Percentiles rank a stretch among this genome's conserved stretches.
phyloP scores from a whole-genome alignment of 768 basidiomycete species.

The Pulveroboletus sp. region DNA sequence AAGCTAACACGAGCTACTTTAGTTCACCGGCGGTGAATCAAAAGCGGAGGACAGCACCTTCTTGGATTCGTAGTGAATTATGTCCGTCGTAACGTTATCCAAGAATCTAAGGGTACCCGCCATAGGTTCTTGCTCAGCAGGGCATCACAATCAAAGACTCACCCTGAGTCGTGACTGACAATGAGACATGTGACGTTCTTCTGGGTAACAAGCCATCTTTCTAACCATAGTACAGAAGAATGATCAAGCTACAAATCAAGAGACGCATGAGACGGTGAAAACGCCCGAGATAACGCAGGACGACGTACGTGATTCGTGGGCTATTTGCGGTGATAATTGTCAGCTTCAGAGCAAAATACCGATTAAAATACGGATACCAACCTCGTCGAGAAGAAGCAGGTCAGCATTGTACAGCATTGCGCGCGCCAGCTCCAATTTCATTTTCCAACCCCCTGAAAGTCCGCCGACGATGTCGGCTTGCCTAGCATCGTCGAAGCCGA shows the following conservation, averaged over 20 bases:
- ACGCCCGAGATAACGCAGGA: conserved; percentile 13
- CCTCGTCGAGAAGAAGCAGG: conserved; percentile 81
- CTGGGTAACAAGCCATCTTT: conserved; percentile 79
- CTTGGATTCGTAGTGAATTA: conserved; percentile 95
- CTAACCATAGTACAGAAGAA: conserved; percentile 86
- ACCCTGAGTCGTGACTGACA: conserved; percentile 96
- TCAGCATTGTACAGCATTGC: conserved; percentile 97
- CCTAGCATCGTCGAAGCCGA: conserved; percentile 85
- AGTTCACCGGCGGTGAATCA: conserved; percentile 14
- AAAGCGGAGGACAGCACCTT: conserved; percentile 46
- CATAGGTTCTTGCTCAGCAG: conserved; percentile 6
- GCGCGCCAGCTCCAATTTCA: conserved; percentile 94
- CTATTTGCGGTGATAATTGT: conserved; percentile 37
- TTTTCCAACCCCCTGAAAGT: conserved; percentile 98
- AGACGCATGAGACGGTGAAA: conserved; percentile 13
- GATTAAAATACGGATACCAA: conserved; percentile 29
- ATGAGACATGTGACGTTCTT: conserved; percentile 86
- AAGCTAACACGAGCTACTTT: conserved; percentile 45
- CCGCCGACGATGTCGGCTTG: conserved; percentile 85
- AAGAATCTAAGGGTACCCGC: conserved; percentile 61
- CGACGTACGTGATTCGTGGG: conserved; percentile 84
- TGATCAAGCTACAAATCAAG: conserved; percentile 58
- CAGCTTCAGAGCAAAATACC: conserved; percentile 16
- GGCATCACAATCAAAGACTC: conserved; percentile 25
- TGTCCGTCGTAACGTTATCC: conserved; percentile 93